These are phyloP conservation scores for Nakazawaea siamensis DNA, from an alignment of 805 yeast species.

Conservation along the genomic window DNA sequence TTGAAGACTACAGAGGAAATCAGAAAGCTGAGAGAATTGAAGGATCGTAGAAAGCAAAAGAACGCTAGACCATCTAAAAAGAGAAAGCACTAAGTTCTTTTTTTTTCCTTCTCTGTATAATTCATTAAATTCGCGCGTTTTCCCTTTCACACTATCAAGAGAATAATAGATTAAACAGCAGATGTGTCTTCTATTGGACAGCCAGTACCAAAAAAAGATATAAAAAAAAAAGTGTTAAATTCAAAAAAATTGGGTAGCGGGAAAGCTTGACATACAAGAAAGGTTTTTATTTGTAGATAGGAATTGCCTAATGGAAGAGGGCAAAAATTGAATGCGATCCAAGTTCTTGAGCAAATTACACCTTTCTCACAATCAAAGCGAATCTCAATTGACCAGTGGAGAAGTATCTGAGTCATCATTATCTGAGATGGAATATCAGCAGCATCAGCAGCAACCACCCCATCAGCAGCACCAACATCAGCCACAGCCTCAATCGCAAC, in stretches of 20 bases:
- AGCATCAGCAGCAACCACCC: slow-evolving; percentile 7
- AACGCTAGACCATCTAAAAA: slow-evolving; percentile 68
- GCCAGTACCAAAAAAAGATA: too few relatives aligned
- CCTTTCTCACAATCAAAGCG: not conserved
- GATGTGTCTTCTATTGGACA: too few relatives aligned
- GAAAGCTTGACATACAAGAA: too few relatives aligned
- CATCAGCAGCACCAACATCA: slow-evolving; percentile 10
- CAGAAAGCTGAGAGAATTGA: slow-evolving; percentile 60
- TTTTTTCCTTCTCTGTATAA: not conserved
- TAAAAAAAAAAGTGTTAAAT: too few relatives aligned
- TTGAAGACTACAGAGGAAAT: slow-evolving; percentile 65
- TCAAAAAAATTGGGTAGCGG: too few relatives aligned
- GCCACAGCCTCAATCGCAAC: slow-evolving; percentile 4
- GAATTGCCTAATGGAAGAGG: too few relatives aligned
- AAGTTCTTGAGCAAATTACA: slow-evolving; percentile 7
- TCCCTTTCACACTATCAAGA: too few relatives aligned
- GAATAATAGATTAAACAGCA: too few relatives aligned
- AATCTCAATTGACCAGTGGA: slow-evolving; percentile 1
- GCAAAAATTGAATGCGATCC: slow-evolving; percentile 6
- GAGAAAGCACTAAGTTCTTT: slow-evolving; percentile 16
- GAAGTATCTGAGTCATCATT: too few relatives aligned
- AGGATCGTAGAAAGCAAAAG: slow-evolving; percentile 74
- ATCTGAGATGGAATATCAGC: slow-evolving; percentile 7
- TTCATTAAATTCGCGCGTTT: too few relatives aligned
- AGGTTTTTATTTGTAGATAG: too few relatives aligned